These are phyloP conservation scores for Neocucurbitaria cava DNA, from an alignment of 2,329 filamentous ascomycete species.

Conservation along the genomic window DNA sequence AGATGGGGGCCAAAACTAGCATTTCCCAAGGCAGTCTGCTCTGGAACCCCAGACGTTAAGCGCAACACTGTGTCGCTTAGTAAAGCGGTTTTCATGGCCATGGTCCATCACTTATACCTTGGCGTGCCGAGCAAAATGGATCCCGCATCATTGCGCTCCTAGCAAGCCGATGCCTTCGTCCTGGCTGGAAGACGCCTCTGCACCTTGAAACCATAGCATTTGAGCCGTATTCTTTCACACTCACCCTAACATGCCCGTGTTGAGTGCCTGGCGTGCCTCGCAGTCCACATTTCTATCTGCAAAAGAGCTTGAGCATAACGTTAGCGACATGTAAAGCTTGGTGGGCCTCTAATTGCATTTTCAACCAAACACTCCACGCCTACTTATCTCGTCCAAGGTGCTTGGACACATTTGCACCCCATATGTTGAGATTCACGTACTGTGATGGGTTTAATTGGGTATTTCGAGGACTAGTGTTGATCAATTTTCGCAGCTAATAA, in stretches of 20 bases:
- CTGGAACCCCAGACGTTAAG: background rate
- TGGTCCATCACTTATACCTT: background rate
- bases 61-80: background rate
- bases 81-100: background rate
- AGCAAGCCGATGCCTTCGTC: background rate
- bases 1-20: constrained; percentile 19
- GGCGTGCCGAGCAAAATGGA: background rate
- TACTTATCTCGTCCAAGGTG: background rate
- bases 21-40: background rate
- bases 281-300: constrained; percentile 13
- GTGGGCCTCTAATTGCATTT: constrained; percentile 4
- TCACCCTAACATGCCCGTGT: background rate
- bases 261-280: background rate
- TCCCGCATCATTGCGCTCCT: background rate
- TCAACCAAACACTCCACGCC: background rate
- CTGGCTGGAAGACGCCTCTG: background rate
- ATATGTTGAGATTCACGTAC: background rate
- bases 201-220: constrained; percentile 1
- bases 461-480: background rate
- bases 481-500: background rate
- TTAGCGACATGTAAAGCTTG: constrained; percentile 1
- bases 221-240: background rate
- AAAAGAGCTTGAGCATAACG: constrained; percentile 5
- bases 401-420: background rate
- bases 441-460: background rate